These are phyloP conservation scores for Arxiozyma slooffiae DNA, from an alignment of 1,139 yeast genomes.

Conservation along the genomic window DNA sequence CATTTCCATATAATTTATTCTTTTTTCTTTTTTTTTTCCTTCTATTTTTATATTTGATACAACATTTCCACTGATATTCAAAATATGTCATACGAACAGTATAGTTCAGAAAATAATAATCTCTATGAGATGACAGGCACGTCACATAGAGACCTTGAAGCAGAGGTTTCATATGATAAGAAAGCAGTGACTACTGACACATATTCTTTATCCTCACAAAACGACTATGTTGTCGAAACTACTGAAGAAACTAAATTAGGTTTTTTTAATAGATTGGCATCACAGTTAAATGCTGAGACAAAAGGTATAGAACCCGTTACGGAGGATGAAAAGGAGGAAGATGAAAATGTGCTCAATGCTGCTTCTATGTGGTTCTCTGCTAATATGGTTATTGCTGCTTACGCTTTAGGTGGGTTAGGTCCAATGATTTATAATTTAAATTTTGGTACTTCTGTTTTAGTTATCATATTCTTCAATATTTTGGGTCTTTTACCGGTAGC, in stretches of 20 bases:
- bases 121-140: constrained; percentile 2
- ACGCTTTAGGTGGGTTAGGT: constrained; percentile 74
- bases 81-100: constrained; percentile 1
- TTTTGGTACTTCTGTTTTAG: constrained; percentile 56
- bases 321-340: constrained; percentile 41
- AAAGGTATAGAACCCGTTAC: constrained; percentile 42
- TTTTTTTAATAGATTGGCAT: constrained; percentile 31
- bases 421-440: constrained; percentile 41
- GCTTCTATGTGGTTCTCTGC: constrained; percentile 93
- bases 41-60: not conserved
- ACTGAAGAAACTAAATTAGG: constrained; percentile 13
- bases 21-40: no score
- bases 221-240: constrained; percentile 6
- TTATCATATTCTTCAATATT: constrained; percentile 60
- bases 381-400: constrained; percentile 78
- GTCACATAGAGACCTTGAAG: constrained; percentile 1
- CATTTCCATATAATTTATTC: no score
- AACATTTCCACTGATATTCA: not conserved
- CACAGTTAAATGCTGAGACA: constrained; percentile 36
- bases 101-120: constrained; percentile 3
- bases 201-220: constrained; percentile 1
- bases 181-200: not conserved
- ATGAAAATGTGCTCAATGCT: constrained; percentile 53
- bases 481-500: constrained; percentile 76
- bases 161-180: constrained; percentile 1